Evolutionary conservation across 2,329 filamentous ascomycete species (phyloP).

Genomic region (Penicillium griseofulvum): DNA sequence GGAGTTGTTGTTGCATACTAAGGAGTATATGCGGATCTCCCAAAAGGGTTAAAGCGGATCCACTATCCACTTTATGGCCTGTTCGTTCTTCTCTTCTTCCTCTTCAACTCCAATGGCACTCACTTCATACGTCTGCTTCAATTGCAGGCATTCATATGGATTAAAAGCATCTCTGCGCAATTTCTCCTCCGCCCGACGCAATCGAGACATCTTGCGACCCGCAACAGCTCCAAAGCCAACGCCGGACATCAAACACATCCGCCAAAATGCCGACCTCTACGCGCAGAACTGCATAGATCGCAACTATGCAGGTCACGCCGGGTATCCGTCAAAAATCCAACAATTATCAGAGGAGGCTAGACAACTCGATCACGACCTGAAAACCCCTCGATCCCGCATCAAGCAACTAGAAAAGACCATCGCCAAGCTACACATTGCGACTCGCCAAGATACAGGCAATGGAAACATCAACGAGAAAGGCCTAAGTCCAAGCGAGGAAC

Average conservation of each 20-base stretch:
- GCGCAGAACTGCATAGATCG: constrained; percentile 78
- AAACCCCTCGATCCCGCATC: constrained; percentile 42
- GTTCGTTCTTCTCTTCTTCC: constrained; percentile 9
- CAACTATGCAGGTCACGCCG: constrained; percentile 66
- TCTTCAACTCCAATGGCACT: constrained; percentile 23
- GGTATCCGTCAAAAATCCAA: constrained; percentile 54
- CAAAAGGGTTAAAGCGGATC: constrained; percentile 14
- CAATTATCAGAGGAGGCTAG: constrained; percentile 39
- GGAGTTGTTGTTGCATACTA: neutral
- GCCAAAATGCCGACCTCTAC: constrained; percentile 76
- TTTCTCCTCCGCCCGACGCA: constrained; percentile 22
- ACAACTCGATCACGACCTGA: constrained; percentile 41
- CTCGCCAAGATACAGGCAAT: constrained; percentile 18
- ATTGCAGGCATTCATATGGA: constrained; percentile 28
- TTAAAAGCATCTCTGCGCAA: constrained; percentile 16
- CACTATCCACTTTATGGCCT: constrained; percentile 3
- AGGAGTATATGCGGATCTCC: neutral
- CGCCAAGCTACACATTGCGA: constrained; percentile 32
- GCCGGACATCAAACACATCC: constrained; percentile 86
- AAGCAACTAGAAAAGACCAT: constrained; percentile 46
- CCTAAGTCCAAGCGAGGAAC: constrained; percentile 15
- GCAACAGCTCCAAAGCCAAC: constrained; percentile 73
- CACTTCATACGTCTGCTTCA: constrained; percentile 34
- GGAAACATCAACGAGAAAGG: neutral
- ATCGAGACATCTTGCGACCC: constrained; percentile 49